Evolutionary conservation across 129 eudicot genomes (phyloP).

Genomic region (Flaveria brownii): DNA sequence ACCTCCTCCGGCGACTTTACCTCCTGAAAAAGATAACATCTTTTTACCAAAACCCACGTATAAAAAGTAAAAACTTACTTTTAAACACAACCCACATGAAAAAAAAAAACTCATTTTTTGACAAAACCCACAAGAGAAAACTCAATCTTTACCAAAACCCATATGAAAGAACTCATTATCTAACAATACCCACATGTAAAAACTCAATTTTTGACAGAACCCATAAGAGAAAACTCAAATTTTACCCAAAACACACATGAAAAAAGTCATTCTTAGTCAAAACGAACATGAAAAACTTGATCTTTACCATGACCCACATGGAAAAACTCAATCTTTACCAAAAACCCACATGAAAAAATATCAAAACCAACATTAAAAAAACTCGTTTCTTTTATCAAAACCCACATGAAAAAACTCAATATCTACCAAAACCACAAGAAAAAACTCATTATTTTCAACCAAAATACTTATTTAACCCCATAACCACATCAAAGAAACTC

Average conservation of each 20-base stretch:
- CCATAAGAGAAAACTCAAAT: not conserved
- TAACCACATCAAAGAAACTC: not conserved
- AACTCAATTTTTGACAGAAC: not conserved
- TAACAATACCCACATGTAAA: not conserved
- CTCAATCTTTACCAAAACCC: too few relatives aligned
- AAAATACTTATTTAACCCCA: not conserved
- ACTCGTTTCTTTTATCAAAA: not conserved
- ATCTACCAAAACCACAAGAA: not conserved
- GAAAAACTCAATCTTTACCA: too few relatives aligned
- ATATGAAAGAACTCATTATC: too few relatives aligned
- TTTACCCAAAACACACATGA: not conserved
- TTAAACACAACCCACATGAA: too few relatives aligned
- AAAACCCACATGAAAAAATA: too few relatives aligned
- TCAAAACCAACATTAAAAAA: too few relatives aligned
- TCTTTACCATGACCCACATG: not conserved
- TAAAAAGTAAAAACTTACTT: too few relatives aligned
- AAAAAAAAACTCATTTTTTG: too few relatives aligned
- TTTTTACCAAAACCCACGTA: too few relatives aligned
- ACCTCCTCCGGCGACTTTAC: slow-evolving; percentile 23
- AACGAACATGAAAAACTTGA: not conserved
- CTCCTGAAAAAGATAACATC: slow-evolving; percentile 29
- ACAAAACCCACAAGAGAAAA: too few relatives aligned
- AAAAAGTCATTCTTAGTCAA: not conserved
- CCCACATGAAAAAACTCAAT: not conserved
- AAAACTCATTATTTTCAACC: not conserved